Base-by-base conservation (phyloP, 352 stramenopile genomes). In the Phytophthora multivora region DNA sequence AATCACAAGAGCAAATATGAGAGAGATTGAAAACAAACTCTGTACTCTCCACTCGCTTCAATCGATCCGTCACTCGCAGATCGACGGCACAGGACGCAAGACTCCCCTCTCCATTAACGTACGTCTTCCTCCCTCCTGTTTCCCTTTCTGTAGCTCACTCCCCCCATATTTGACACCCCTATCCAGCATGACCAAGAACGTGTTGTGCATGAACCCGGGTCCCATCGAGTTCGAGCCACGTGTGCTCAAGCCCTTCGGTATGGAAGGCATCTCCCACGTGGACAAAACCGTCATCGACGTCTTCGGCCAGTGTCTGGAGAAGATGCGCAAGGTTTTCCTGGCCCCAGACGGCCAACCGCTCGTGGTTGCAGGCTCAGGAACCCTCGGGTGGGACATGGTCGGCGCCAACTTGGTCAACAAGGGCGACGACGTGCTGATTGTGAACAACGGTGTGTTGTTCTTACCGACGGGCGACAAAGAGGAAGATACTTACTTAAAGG, bases 341-440 rank as follows among this genome's bases (percentile, higher is more conserved):
- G 80, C 83, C 13, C 65, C 77, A 1, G 83, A 92, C 38, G 83
- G 83, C 11, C 83, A 92, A 62, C 83, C 83, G 25, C 68, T 92
- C 15, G 48, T 92, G 5, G 83, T 92, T 21, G 71, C 77, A 2
- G 83, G 83, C 38, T 92, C 81, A 2, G 79, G 79, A 31, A 91
- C 81, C 4, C 69, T 91, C 30, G 83, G 83, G 16, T 92, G 83
- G 83, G 83, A 92, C 60, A 92, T 92, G 83, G 83, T 92, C n/a
- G 80, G 75, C 41, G 79, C 80, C 18, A 92, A 92, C 61, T 68
- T 92, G 40, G 19, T 92, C 11, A 80, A 88, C 60, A 53, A 71
- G 36, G 79, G 68, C 51, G 83, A 92, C 63, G 47, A 88, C 55
- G 83, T 78, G 53, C 77, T 92, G 10, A 69, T 90, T 26, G 52